These are phyloP conservation scores for Trypanosoma caninum DNA, from an alignment of 208 protist species.

Conservation along the genomic window DNA sequence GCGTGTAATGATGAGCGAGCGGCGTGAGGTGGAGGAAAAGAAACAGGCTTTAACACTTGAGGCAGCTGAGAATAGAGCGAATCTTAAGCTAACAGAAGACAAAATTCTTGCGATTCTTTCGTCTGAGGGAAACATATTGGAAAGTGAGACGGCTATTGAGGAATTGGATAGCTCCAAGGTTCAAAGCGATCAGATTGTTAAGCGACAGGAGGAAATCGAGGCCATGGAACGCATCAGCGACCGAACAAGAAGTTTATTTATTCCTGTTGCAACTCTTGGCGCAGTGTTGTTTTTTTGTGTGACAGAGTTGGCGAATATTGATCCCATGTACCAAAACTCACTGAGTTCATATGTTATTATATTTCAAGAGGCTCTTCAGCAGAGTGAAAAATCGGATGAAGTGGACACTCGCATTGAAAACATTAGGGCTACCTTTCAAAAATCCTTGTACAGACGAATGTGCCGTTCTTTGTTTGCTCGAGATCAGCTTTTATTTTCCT, in stretches of 20 bases:
- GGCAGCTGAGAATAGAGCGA: constrained; percentile 86
- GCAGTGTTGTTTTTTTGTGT: constrained; percentile 98
- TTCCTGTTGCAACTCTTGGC: constrained; percentile 93
- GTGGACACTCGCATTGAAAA: constrained; percentile 76
- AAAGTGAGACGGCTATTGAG: constrained; percentile 93
- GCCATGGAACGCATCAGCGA: constrained; percentile 96
- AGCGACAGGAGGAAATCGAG: constrained; percentile 94
- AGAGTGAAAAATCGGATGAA: constrained; percentile 72
- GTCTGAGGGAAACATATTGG: constrained; percentile 91
- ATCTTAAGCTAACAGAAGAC: constrained; percentile 88
- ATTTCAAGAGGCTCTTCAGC: constrained; percentile 91
- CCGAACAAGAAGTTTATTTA: constrained; percentile 92
- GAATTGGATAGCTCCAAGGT: constrained; percentile 94
- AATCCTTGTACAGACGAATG: constrained; percentile 80
- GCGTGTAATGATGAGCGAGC: constrained; percentile 93
- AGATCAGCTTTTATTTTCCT: constrained; percentile 94
- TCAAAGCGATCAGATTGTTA: constrained; percentile 93
- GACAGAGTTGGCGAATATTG: constrained; percentile 94
- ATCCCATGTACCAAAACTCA: constrained; percentile 98
- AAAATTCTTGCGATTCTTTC: constrained; percentile 91
- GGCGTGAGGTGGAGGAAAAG: constrained; percentile 95
- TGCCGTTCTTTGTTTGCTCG: constrained; percentile 93
- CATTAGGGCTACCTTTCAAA: constrained; percentile 87
- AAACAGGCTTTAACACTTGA: constrained; percentile 94
- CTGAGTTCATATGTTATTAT: constrained; percentile 95